Conservation (phyloP, 495 filamentous ascomycete species). For the Xylaria cubensis region DNA sequence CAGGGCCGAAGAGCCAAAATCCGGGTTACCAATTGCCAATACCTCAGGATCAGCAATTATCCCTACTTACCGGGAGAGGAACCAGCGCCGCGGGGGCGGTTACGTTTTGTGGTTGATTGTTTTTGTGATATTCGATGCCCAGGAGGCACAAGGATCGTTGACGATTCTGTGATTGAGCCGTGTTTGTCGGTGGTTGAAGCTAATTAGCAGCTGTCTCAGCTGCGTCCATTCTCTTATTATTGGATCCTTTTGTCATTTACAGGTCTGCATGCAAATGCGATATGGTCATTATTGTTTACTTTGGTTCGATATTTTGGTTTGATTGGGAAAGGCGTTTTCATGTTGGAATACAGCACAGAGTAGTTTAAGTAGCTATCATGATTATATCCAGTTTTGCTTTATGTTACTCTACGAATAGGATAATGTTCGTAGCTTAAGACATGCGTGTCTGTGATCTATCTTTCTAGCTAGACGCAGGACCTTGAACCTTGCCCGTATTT, state of each 20-base stretch:
- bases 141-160: conserved; percentile 9
- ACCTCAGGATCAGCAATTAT: conserved; percentile 6
- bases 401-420: neutral
- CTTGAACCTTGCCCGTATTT: neutral
- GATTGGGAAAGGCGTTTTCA: conserved; percentile 15
- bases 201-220: conserved; percentile 1
- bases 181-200: conserved; percentile 15
- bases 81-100: conserved; percentile 28
- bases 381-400: neutral
- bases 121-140: conserved; percentile 16
- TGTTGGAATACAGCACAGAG: neutral
- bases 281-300: conserved; percentile 6
- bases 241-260: conserved; percentile 22
- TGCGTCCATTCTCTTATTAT: conserved; percentile 11
- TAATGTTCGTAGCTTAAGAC: neutral
- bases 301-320: conserved; percentile 1
- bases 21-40: conserved; percentile 14
- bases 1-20: conserved; percentile 4
- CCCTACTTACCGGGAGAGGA: conserved; percentile 22
- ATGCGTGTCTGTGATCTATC: no score
- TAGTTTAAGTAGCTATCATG: conserved; percentile 20
- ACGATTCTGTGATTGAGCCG: conserved; percentile 10
- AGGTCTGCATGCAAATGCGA: conserved; percentile 32
- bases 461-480: neutral
- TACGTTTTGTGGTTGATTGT: conserved; percentile 19